phyloP scores from a whole-genome alignment of 2,329 filamentous ascomycete species.

The Fusarium tuaranense region DNA sequence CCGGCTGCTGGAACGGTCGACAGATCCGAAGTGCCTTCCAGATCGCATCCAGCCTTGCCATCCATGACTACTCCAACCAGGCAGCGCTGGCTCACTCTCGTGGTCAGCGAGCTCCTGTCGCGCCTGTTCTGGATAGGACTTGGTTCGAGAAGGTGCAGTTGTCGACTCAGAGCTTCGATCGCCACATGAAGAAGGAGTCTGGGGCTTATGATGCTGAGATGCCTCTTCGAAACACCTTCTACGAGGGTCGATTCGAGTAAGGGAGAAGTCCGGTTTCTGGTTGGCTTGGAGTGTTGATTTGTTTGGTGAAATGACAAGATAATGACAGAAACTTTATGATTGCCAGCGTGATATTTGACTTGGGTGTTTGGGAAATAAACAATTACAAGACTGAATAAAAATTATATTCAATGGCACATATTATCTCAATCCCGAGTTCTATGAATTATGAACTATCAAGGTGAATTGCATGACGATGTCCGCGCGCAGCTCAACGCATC shows the following conservation, averaged over 20 bases:
- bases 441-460: neutral
- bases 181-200: conserved; percentile 55
- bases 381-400: neutral
- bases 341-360: neutral
- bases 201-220: conserved; percentile 49
- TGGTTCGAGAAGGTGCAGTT: conserved; percentile 57
- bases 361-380: neutral
- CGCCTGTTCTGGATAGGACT: conserved; percentile 51
- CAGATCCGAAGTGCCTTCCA: conserved; percentile 55
- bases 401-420: neutral
- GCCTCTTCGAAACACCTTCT: conserved; percentile 51
- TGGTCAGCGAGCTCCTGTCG: conserved; percentile 50
- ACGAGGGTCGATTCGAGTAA: conserved; percentile 32
- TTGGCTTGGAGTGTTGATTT: neutral
- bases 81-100: conserved; percentile 45
- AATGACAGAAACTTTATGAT: neutral
- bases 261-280: too few species aligned
- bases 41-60: conserved; percentile 52
- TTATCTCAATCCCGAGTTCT: neutral
- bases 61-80: conserved; percentile 50
- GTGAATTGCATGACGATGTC: neutral
- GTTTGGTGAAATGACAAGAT: neutral
- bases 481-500: neutral
- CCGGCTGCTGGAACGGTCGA: conserved; percentile 52
- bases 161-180: conserved; percentile 57